Conservation (phyloP, 1,139 yeast species). For the Saccharomycopsis crataegensis region DNA sequence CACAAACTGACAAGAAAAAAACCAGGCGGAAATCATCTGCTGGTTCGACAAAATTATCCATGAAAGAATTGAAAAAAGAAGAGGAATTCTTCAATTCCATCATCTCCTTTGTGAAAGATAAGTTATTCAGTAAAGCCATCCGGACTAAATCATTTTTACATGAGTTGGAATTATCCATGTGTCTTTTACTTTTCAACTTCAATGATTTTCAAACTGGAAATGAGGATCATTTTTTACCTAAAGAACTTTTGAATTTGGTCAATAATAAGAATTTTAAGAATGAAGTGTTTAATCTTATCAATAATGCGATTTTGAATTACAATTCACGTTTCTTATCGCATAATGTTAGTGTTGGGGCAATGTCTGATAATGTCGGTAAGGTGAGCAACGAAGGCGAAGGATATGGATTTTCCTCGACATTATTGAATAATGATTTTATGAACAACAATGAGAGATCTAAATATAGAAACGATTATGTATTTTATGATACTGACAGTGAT, state of each 20-base stretch:
- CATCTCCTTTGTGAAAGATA: conserved; percentile 53
- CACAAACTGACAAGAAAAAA: conserved; percentile 5
- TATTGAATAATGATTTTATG: conserved; percentile 5
- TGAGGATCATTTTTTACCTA: conserved; percentile 36
- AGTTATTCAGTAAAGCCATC: conserved; percentile 51
- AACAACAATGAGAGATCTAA: conserved; percentile 3
- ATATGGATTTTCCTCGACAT: conserved; percentile 15
- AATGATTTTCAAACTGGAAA: conserved; percentile 22
- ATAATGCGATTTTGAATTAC: conserved; percentile 20
- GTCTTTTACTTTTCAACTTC: conserved; percentile 47
- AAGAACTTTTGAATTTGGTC: conserved; percentile 52
- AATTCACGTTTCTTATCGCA: conserved; percentile 23
- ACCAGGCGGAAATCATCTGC: conserved; percentile 12
- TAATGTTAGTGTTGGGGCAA: conserved; percentile 17
- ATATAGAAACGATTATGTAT: conserved; percentile 2
- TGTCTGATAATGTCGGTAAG: conserved; percentile 22
- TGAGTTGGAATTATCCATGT: conserved; percentile 66
- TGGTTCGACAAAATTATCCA: neutral
- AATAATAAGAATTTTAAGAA: conserved; percentile 38
- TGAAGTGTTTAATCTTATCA: conserved; percentile 26
- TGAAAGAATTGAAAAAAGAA: conserved; percentile 26
- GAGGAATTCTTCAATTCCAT: conserved; percentile 47
- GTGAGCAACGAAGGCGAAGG: conserved; percentile 15
- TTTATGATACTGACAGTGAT: conserved; percentile 13
- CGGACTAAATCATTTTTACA: conserved; percentile 44